Percentiles rank a stretch among this genome's conserved stretches.
Conservation (phyloP, 208 protist species). For the Leishmania braziliensis region DNA sequence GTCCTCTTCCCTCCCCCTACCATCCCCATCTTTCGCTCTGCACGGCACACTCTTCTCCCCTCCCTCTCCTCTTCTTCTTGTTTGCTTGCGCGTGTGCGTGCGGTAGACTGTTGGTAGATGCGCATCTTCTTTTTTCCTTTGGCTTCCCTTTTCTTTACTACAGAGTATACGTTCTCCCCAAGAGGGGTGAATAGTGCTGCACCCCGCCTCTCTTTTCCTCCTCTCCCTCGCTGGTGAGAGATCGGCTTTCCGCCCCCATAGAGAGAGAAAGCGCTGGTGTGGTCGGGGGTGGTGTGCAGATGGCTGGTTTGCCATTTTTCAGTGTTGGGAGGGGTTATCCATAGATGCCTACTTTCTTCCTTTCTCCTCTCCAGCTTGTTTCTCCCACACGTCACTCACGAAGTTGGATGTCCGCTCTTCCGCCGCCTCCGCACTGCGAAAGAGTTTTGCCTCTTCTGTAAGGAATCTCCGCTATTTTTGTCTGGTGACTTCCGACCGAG, state of each 20-base stretch:
- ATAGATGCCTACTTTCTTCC: background rate
- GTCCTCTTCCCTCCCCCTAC: background rate
- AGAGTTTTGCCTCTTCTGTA: background rate
- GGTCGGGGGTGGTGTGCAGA: background rate
- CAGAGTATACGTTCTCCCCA: background rate
- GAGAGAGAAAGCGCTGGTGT: background rate
- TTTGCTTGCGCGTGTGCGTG: background rate
- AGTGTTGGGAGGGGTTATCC: background rate
- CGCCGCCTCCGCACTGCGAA: background rate
- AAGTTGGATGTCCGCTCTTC: background rate
- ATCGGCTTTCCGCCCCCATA: background rate
- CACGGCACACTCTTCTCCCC: too few relatives aligned
- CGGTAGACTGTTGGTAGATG: background rate
- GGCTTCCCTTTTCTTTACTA: background rate
- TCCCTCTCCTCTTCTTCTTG: background rate
- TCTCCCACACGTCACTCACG: background rate
- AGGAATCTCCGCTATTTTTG: background rate
- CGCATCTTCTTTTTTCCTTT: background rate
- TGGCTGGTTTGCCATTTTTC: background rate
- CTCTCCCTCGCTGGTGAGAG: background rate
- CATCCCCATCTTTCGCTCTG: background rate
- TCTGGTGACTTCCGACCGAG: background rate
- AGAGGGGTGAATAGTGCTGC: background rate
- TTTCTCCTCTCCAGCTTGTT: background rate
- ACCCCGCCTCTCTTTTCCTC: background rate